Evolutionary conservation across 2,329 filamentous ascomycete genomes (phyloP).

Genomic region (Fusarium metavorans): DNA sequence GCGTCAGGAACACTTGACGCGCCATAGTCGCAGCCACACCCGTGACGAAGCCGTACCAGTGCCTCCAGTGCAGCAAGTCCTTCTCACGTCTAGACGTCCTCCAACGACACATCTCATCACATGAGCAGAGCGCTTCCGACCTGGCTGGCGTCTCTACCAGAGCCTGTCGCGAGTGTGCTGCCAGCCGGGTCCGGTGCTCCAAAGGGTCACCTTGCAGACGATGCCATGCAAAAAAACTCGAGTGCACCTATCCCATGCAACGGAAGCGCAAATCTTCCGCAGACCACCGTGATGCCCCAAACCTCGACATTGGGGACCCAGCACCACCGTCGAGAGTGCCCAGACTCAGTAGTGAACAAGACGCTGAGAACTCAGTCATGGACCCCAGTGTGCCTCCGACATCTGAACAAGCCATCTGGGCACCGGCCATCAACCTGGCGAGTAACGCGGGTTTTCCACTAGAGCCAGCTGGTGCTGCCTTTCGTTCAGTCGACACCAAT

Average conservation of each 20-base stretch:
- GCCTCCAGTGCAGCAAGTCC: conserved; percentile 22
- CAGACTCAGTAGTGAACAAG: not conserved
- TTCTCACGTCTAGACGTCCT: conserved; percentile 33
- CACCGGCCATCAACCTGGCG: not conserved
- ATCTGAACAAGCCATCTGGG: not conserved
- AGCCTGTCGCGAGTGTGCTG: conserved; percentile 31
- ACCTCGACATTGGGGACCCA: not conserved
- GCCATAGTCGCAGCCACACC: conserved; percentile 30
- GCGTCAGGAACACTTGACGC: conserved; percentile 28
- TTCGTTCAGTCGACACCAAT: not conserved
- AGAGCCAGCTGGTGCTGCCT: not conserved
- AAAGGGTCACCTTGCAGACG: conserved; percentile 25
- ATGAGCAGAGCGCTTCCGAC: not conserved
- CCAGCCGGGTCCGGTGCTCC: conserved; percentile 29
- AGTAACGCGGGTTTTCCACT: not conserved
- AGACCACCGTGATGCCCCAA: not conserved
- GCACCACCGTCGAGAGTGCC: not conserved
- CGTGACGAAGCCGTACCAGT: conserved; percentile 31
- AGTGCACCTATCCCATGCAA: conserved; percentile 4
- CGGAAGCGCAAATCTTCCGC: not conserved
- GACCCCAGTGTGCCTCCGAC: not conserved
- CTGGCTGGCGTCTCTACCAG: conserved; percentile 2
- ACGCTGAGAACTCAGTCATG: not conserved
- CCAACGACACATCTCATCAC: conserved; percentile 23
- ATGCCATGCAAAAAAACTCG: conserved; percentile 15